These are phyloP conservation scores for Saraca asoca DNA, from an alignment of 331 rosid species.

Conservation along the genomic window DNA sequence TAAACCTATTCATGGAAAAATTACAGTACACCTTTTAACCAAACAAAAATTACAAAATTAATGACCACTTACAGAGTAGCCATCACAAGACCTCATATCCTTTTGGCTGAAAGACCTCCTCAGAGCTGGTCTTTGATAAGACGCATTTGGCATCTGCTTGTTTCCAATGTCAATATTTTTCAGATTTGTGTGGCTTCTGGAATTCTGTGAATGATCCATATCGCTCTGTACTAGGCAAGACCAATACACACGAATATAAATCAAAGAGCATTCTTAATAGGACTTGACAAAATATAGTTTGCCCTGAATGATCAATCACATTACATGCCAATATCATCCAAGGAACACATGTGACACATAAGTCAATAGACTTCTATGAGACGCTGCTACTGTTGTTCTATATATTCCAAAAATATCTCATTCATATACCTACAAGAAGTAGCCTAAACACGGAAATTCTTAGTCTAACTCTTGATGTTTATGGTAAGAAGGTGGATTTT, in stretches of 20 bases:
- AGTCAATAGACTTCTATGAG: not conserved
- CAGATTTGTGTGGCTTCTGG: slow-evolving; percentile 41
- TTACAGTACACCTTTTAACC: not conserved
- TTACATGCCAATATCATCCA: not conserved
- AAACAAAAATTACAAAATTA: slow-evolving; percentile 9
- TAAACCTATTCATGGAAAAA: slow-evolving; percentile 1
- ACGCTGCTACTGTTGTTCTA: not conserved
- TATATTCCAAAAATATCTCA: too few relatives aligned
- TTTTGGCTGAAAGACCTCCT: too few relatives aligned
- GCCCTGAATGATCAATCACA: not conserved
- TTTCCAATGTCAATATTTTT: slow-evolving; percentile 48
- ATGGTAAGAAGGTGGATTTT: not conserved
- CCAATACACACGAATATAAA: slow-evolving; percentile 29
- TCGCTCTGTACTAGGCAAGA: slow-evolving; percentile 69
- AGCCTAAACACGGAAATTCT: not conserved
- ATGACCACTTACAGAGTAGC: slow-evolving; percentile 47
- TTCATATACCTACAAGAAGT: not conserved
- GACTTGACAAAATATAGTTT: slow-evolving; percentile 13
- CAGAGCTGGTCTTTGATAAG: too few relatives aligned
- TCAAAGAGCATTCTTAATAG: not conserved
- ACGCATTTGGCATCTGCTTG: not conserved
- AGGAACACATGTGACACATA: not conserved
- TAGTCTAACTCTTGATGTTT: not conserved
- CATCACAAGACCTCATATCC: too few relatives aligned
- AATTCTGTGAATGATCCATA: slow-evolving; percentile 58